Evolutionary conservation across 2,329 filamentous ascomycete species (phyloP), one percentile per base, ranked within the genome.

Genomic region (Talaromyces sp.): DNA sequence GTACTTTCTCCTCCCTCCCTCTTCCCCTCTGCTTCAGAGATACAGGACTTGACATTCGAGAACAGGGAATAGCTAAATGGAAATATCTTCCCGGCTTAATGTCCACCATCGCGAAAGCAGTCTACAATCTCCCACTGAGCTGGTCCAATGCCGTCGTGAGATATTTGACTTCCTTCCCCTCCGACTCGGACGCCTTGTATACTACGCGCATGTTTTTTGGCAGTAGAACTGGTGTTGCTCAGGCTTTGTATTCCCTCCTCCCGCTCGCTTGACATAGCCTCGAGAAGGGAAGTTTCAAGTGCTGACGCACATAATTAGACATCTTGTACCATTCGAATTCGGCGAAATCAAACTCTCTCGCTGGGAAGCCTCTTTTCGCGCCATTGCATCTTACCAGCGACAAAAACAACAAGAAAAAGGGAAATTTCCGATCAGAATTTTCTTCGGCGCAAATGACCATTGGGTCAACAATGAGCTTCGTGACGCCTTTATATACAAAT

Each of bases 371-470:
- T 61, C 65, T 8, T 64, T 66, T 14, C 48, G 41, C 37, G 14
- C 11, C n/a, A 59, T 63, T 7, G 16, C 47, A 22, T 58, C 62
- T 24, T 3, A 22, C 14, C 48, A 37, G 2, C 52, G 58, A 27
- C 43, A 43, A 3, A 6, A 13, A 13, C 10, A 37, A 37, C 35
- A 39, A 19, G 19, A 43, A 37, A 19, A 1, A 9, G 6, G 39
- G 2, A 11, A 11, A 31, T 59, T 59, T 19, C 56, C 56, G 8
- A 33, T 59, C 11, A 47, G 65, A 22, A 52, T 66, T 31, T 66
- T 66, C 43, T 66, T 66, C 43, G 65, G 65, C 22, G 52, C 10
- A 19, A 37, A 66, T 45, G 65, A 66, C 27, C 41, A 60, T 47
- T 66, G 65, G 65, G 61, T 66, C 13, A 1, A 39, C 13, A 54